Evolutionary conservation across 345 rosid species (phyloP).

Genomic region (Eucalyptus globulus): DNA sequence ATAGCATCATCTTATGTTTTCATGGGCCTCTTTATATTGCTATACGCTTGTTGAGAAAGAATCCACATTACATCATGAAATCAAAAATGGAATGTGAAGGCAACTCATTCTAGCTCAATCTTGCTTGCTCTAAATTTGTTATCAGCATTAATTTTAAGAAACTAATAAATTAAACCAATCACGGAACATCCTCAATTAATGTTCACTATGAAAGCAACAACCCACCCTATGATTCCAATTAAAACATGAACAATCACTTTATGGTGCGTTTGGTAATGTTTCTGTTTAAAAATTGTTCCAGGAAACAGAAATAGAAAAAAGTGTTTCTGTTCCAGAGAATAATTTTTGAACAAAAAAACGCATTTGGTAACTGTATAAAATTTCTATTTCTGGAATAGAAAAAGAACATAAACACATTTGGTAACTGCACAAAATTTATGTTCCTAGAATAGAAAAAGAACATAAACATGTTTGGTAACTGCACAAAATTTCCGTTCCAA

Average conservation of each 20-base stretch:
- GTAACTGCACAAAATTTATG: too few species aligned
- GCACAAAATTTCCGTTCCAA: too few species aligned
- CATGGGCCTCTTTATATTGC: background rate
- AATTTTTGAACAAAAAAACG: too few species aligned
- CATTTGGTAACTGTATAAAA: too few species aligned
- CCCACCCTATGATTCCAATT: background rate
- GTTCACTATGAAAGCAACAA: background rate
- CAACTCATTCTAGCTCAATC: background rate
- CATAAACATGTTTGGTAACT: too few species aligned
- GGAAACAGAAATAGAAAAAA: too few species aligned
- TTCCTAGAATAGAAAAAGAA: too few species aligned
- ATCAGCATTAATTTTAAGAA: background rate
- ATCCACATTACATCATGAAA: background rate
- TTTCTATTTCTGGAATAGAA: too few species aligned
- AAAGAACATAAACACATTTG: too few species aligned
- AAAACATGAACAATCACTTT: background rate
- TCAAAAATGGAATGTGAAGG: background rate
- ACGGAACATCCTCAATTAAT: background rate
- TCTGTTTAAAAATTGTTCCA: too few species aligned
- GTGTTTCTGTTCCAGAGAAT: too few species aligned
- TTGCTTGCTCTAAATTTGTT: background rate
- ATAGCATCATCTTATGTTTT: background rate
- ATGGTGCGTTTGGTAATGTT: too few species aligned
- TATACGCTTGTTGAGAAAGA: background rate
- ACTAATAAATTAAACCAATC: background rate